These are phyloP conservation scores for Dipodascus albidus DNA, from an alignment of 805 yeast species.

Conservation along the genomic window DNA sequence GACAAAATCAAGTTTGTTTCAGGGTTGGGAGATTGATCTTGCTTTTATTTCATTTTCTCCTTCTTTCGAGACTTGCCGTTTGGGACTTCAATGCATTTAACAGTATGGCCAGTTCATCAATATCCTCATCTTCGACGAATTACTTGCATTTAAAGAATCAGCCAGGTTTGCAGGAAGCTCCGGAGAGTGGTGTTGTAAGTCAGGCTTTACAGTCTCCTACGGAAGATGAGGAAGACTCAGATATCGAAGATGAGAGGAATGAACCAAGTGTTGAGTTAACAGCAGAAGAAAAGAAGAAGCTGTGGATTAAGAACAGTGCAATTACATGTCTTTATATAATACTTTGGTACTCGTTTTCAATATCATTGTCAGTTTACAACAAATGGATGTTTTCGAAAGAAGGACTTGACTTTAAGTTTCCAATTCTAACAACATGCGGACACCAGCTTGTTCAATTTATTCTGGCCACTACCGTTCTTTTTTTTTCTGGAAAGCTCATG, in stretches of 20 bases:
- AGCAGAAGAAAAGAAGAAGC: not conserved
- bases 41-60: not conserved
- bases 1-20: not conserved
- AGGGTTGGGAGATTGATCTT: not conserved
- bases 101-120: not conserved
- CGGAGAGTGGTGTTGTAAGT: not conserved
- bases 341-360: constrained; percentile 36
- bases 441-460: constrained; percentile 67
- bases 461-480: constrained; percentile 30
- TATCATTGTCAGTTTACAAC: constrained; percentile 46
- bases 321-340: constrained; percentile 28
- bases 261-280: too few relatives aligned
- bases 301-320: not conserved
- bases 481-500: not conserved
- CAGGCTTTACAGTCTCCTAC: not conserved
- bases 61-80: not conserved
- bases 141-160: not conserved
- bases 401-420: constrained; percentile 69
- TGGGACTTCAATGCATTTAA: not conserved
- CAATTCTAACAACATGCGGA: constrained; percentile 70
- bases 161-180: not conserved
- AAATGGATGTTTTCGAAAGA: constrained; percentile 90
- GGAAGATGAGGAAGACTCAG: not conserved
- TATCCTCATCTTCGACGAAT: not conserved
- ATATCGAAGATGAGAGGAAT: not conserved